Conservation (phyloP, 768 basidiomycete genomes). For the Lactarius sanguifluus region DNA sequence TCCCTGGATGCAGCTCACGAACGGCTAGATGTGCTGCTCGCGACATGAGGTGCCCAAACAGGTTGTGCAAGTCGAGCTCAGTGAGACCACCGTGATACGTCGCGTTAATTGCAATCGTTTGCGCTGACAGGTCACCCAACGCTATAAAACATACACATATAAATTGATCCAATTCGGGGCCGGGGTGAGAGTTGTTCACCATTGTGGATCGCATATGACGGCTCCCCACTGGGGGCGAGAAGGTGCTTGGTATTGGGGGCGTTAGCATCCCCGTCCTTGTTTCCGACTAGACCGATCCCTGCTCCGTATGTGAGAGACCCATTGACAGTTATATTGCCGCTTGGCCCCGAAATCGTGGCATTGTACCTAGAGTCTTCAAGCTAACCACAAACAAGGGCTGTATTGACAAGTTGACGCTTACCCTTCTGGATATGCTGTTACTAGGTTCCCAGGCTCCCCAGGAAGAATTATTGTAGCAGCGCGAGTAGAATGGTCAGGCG, state of each 20-base stretch:
- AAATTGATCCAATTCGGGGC: not conserved
- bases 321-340: slow-evolving; percentile 74
- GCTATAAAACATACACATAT: slow-evolving; percentile 37
- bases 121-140: slow-evolving; percentile 49
- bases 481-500: slow-evolving; percentile 55
- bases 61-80: slow-evolving; percentile 68
- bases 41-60: slow-evolving; percentile 73
- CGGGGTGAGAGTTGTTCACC: slow-evolving; percentile 40
- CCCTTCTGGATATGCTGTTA: slow-evolving; percentile 71
- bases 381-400: not conserved
- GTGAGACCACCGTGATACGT: slow-evolving; percentile 61
- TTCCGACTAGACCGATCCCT: slow-evolving; percentile 25
- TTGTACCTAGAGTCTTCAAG: slow-evolving; percentile 51
- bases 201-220: slow-evolving; percentile 73
- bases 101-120: slow-evolving; percentile 68
- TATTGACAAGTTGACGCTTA: slow-evolving; percentile 32
- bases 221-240: slow-evolving; percentile 53
- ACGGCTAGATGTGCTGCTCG: slow-evolving; percentile 62
- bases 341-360: slow-evolving; percentile 57
- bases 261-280: not conserved
- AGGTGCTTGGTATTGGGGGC: slow-evolving; percentile 42
- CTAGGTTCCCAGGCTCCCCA: slow-evolving; percentile 51
- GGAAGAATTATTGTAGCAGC: slow-evolving; percentile 56
- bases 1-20: slow-evolving; percentile 50
- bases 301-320: slow-evolving; percentile 55